These are phyloP conservation scores for Acanthamoeba lenticulata DNA, from an alignment of 208 protist species.

Conservation along the genomic window DNA sequence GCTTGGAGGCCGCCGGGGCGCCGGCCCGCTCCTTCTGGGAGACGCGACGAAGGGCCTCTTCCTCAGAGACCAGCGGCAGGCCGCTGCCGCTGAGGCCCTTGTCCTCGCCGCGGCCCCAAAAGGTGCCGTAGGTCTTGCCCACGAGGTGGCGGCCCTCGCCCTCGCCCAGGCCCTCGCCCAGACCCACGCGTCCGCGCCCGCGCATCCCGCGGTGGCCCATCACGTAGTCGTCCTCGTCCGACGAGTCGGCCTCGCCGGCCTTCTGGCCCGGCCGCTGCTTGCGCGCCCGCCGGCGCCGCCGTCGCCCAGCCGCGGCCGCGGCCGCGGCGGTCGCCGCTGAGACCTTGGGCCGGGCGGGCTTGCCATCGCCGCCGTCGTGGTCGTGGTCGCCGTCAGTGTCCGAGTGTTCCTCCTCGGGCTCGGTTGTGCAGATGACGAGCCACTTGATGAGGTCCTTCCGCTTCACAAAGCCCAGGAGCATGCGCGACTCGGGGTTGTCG, in stretches of 20 bases:
- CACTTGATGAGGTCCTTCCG: conserved; percentile 1
- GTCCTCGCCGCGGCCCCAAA: neutral
- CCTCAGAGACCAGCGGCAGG: neutral
- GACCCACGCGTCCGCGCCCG: neutral
- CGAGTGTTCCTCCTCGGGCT: neutral
- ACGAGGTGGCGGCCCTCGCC: neutral
- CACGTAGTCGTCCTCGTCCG: neutral
- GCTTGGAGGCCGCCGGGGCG: neutral
- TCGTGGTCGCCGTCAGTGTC: neutral
- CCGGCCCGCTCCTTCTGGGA: neutral
- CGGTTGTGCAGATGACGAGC: neutral
- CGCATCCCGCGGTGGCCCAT: neutral
- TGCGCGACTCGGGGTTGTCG: neutral
- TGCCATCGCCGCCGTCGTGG: no score
- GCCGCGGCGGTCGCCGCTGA: neutral
- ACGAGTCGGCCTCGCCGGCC: neutral
- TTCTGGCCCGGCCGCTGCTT: neutral
- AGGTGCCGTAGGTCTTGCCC: conserved; percentile 13
- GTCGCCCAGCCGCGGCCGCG: neutral
- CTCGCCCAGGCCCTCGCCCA: conserved; percentile 5
- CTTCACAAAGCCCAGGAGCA: neutral
- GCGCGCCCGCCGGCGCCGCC: neutral
- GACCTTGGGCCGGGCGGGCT: no score
- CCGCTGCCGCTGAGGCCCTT: neutral
- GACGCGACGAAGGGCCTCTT: neutral